Base-by-base conservation (phyloP, 1,139 yeast species). In the Yarrowia galli region DNA sequence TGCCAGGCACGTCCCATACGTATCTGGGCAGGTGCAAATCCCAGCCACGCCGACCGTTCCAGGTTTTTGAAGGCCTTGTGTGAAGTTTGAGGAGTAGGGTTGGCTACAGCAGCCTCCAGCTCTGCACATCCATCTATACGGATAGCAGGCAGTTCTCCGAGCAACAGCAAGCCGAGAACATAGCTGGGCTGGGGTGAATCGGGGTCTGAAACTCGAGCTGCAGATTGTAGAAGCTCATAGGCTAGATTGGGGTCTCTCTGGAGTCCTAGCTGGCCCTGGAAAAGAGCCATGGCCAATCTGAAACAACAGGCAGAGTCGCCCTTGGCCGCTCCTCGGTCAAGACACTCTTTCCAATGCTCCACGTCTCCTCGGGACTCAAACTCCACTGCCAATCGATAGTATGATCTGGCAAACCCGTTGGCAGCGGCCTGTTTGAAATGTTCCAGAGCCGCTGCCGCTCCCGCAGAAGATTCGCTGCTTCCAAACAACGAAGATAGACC, bases 1-100 rank as follows among this genome's bases (percentile, higher is more conserved):
- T 79, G 80, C 77, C 80, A 79, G 2, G 81, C 80, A 48, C 75
- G 74, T 18, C 81, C 82, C 76, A 81, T 75, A 10, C 81, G 74
- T 18, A 79, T 72, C 63, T 78, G 74, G 13, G 83, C 82, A 5
- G 82, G 81, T 5, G 78, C 76, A 60, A 75, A 78, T 7, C 80
- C 80, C 16, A 79, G 72, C 73, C 75, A 71, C 0, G 82, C 82
- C 0, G 81, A 76, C 46, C 77, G 72, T 64, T 77, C 79, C 42
- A 79, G 69, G 15, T 79, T 76, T 61, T 72, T 71, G 18, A 78
- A 70, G 5, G 79, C 81, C 1, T 72, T 70, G 20, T 56, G 63
- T 1, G 36, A 6, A 0, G 63, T 40, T 9, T 56, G 48, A 15
- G 63, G 28, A 16, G 63, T 40, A 4, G 60, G 60, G 10, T 23